Base-by-base conservation (phyloP, 1,284 basidiomycete species). In the Rugosomyces carneus region DNA sequence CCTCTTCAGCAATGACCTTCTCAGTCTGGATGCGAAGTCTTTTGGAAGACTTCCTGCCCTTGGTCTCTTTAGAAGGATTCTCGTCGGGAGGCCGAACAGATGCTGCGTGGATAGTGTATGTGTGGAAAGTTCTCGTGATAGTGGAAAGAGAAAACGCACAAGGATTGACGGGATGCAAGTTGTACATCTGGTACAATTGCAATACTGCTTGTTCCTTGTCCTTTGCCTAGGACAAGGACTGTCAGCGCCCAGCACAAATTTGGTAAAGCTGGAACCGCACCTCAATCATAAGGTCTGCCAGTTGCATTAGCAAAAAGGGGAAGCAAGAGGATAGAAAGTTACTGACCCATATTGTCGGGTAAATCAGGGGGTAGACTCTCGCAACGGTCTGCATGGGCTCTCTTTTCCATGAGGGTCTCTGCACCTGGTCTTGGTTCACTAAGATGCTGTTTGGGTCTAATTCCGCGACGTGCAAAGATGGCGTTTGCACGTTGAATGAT, bases 121-220 rank as follows among this genome's bases (percentile, higher is more conserved):
- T 15, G 19, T 20, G 24, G 37, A 44, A 29, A 10, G 43, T 23
- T 18, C 2, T 23, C n/a, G 19, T 24, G 2, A 23, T 37, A 29
- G 4, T 2, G 13, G 11, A 18, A 21, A 10, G 19, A 29, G 10
- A 1, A 1, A 24, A 19, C 27, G 15, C 31, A 5, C 13, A 34
- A 41, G 24, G 3, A 55, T 63, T 75, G 21, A 90, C 84, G 9
- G 79, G 74, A 42, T 80, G 68, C 5, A 94, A 63, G 37, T 69
- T 69, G 58, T 95, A 94, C 37, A 89, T 81, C 51, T 91, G 68
- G 59, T 89, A 84, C 32, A 95, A 62, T 53, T 94, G 81, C 45
- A 96, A 75, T 5, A 96, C 92, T 5, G 91, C 92, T 62, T 95
- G 93, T 64, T 95, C 93, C 67, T 93, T 92, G 62, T 90, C 88